Conservation (phyloP, 2,329 filamentous ascomycete species). For the Neophaeococcomyces mojaviensis region DNA sequence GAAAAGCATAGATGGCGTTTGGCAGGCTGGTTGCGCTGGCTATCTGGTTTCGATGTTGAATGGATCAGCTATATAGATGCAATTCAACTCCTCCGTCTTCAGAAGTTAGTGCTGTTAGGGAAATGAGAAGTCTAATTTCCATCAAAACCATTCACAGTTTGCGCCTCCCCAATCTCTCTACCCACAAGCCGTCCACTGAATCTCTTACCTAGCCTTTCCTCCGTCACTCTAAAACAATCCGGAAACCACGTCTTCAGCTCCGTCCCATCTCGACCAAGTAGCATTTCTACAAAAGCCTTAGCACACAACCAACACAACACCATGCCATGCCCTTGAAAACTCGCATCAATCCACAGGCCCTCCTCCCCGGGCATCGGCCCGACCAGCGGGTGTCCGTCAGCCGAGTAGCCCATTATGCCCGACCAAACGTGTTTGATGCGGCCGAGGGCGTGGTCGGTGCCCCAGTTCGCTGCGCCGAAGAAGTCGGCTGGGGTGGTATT, state of each 20-base stretch:
- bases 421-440: slow-evolving; percentile 44
- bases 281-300: slow-evolving; percentile 15
- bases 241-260: slow-evolving; percentile 18
- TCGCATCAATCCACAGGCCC: slow-evolving; percentile 16
- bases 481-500: slow-evolving; percentile 23
- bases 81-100: slow-evolving; percentile 1
- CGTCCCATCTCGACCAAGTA: slow-evolving; percentile 9
- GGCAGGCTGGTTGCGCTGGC: not conserved
- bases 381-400: slow-evolving; percentile 48
- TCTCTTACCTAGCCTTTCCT: slow-evolving; percentile 15
- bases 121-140: not conserved
- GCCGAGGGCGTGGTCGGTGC: slow-evolving; percentile 32
- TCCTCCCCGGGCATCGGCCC: slow-evolving; percentile 38
- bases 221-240: slow-evolving; percentile 13
- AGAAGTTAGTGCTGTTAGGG: too few species aligned
- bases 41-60: not conserved
- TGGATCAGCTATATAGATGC: not conserved
- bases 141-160: slow-evolving; percentile 1
- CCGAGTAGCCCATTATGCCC: slow-evolving; percentile 51
- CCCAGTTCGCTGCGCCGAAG: slow-evolving; percentile 37
- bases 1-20: not conserved
- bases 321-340: slow-evolving; percentile 22
- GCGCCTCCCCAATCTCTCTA: slow-evolving; percentile 2
- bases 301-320: slow-evolving; percentile 20
- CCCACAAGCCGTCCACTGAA: slow-evolving; percentile 11